These are phyloP conservation scores for Hevea brasiliensis DNA, from an alignment of 345 rosid genomes.

Conservation along the genomic window DNA sequence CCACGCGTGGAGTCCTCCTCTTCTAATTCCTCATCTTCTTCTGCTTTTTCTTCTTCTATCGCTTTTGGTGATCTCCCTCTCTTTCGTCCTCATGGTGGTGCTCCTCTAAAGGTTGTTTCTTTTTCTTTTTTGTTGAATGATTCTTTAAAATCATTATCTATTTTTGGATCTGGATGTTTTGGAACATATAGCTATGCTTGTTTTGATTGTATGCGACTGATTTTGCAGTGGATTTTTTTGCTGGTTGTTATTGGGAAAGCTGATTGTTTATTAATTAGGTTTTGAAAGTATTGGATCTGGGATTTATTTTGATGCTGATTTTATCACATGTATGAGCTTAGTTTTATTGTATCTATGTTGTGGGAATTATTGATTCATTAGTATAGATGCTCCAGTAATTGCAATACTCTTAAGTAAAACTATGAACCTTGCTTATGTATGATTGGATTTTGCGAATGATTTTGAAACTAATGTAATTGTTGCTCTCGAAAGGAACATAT, in stretches of 20 bases:
- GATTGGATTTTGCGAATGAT: neutral
- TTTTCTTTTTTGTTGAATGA: neutral
- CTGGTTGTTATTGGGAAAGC: no score
- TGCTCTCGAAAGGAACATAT: neutral
- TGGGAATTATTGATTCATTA: neutral
- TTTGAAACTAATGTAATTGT: neutral
- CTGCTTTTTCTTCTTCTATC: constrained; percentile 38
- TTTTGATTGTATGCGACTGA: neutral
- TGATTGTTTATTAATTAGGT: neutral
- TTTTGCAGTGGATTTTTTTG: neutral
- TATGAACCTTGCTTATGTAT: neutral
- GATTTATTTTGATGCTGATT: neutral
- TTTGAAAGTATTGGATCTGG: constrained; percentile 17
- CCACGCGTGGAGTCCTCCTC: constrained; percentile 51
- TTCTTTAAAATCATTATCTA: constrained; percentile 1
- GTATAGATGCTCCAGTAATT: neutral
- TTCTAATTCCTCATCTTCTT: no score
- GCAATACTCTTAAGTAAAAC: no score
- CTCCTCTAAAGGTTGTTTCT: constrained; percentile 21
- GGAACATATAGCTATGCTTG: neutral
- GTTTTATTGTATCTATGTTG: no score
- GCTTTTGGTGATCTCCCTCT: constrained; percentile 78
- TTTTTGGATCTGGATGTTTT: constrained; percentile 45
- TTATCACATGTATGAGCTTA: neutral
- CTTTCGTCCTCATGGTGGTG: constrained; percentile 66